Evolutionary conservation across 2,329 filamentous ascomycete genomes (phyloP), one percentile per base, ranked within the genome.

Genomic region (Pleomassaria siparia): DNA sequence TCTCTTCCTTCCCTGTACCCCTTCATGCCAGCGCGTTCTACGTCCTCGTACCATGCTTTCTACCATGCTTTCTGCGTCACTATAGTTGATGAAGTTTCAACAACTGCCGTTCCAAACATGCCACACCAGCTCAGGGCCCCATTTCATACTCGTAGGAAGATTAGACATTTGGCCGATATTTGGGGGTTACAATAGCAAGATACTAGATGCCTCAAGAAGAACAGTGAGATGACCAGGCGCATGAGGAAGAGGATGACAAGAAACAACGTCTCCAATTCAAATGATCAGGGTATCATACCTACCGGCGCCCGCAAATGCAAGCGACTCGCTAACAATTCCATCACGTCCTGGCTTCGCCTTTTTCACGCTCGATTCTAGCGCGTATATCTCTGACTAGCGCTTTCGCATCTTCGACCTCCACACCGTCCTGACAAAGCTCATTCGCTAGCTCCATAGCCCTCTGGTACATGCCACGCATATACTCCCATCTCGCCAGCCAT

Each of bases 381-480:
- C 91, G 81, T 11, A 95, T 86, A 70, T 97, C 92, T 51, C 90
- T 81, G 52, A 96, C 88, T 58, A 97, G 75, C 3, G 91, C 90
- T 74, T 97, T 97, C 22, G 94, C 94, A 71, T 99, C 94, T 68
- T 99, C 94, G 2, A 97, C 90, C 71, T 97, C 94, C 21, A 95
- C 86, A 0, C 94, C 94, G 71, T 99, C 94, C 71, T 96, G 90
- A 67, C 91, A 96, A 37, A 99, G 76, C 72, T 99, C 94, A 51
- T 86, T 90, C 0, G 91, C 91, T 33, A 97, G 75, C 53, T 89
- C 83, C 72, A 88, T 87, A 3, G 90, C 89, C 16, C 87, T 81
- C 25, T 80, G 77, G 60, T 89, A 89, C 69, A 96, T 90, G 30
- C 85, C 84, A 10, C 81, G 82, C 29, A 82, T 80, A 74, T 95